phyloP scores from a whole-genome alignment of 31 red algal species.

The Odonthalia washingtoniensis region DNA sequence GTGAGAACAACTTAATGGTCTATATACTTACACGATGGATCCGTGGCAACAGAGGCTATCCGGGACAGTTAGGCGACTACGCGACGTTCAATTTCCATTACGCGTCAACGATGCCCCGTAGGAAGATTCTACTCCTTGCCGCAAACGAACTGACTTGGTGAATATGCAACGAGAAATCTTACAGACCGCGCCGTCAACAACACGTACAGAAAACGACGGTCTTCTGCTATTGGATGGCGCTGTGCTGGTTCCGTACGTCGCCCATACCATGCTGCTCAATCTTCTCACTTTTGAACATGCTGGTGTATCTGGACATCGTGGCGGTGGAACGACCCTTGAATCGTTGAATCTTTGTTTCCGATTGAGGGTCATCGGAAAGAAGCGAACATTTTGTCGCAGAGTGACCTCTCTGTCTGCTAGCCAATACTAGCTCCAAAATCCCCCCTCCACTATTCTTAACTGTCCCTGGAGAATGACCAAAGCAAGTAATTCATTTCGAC shows the following conservation, averaged over 20 bases:
- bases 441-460: slow-evolving; percentile 46
- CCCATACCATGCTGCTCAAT: neutral
- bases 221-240: neutral
- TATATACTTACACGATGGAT: slow-evolving; percentile 40
- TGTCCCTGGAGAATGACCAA: slow-evolving; percentile 6
- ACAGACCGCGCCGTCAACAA: neutral
- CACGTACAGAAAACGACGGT: neutral
- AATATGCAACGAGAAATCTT: neutral
- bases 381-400: neutral
- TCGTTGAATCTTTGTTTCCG: neutral
- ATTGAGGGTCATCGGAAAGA: neutral
- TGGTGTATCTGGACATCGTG: slow-evolving; percentile 23
- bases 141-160: neutral
- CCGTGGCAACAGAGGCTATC: neutral
- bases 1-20: slow-evolving; percentile 32
- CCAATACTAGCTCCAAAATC: slow-evolving; percentile 31
- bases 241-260: slow-evolving; percentile 12
- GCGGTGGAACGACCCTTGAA: neutral
- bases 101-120: neutral
- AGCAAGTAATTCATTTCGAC: slow-evolving; percentile 58
- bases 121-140: neutral
- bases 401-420: slow-evolving; percentile 11
- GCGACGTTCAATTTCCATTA: neutral
- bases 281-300: slow-evolving; percentile 19
- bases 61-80: neutral